phyloP scores from a whole-genome alignment of 169 alveolate species.

The Cryptosporidium parvum region DNA sequence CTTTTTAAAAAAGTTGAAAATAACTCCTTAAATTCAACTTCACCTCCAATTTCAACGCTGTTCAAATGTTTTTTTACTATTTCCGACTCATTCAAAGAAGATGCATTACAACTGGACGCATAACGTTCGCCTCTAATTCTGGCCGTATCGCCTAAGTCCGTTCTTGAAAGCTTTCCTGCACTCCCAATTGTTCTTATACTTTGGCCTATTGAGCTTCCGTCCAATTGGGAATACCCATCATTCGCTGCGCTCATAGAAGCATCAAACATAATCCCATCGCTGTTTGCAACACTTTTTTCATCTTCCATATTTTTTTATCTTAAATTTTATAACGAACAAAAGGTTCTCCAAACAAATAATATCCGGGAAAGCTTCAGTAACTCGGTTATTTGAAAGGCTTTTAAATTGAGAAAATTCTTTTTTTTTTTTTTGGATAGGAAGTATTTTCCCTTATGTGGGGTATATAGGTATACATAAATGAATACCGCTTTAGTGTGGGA shows the following conservation, averaged over 20 bases:
- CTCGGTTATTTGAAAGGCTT: background rate
- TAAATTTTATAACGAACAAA: background rate
- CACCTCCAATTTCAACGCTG: constrained; percentile 38
- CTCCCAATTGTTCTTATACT: constrained; percentile 49
- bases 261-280: constrained; percentile 22
- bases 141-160: constrained; percentile 60
- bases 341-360: constrained; percentile 21
- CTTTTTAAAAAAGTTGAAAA: constrained; percentile 36
- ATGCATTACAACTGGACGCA: constrained; percentile 29
- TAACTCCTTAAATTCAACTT: constrained; percentile 65
- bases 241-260: constrained; percentile 47
- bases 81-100: constrained; percentile 39
- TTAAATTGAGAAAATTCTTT: background rate
- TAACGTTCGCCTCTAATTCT: constrained; percentile 20
- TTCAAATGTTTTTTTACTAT: constrained; percentile 8
- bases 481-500: constrained; percentile 53
- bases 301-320: constrained; percentile 52
- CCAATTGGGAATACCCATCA: constrained; percentile 63
- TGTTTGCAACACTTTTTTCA: constrained; percentile 46
- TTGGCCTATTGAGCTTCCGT: constrained; percentile 64
- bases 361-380: background rate
- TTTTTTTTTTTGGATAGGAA: constrained; percentile 20
- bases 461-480: background rate
- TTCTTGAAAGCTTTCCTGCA: constrained; percentile 32
- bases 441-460: constrained; percentile 39